Base-by-base conservation (phyloP, 768 basidiomycete species). In the Pleurotus tuber-regium region DNA sequence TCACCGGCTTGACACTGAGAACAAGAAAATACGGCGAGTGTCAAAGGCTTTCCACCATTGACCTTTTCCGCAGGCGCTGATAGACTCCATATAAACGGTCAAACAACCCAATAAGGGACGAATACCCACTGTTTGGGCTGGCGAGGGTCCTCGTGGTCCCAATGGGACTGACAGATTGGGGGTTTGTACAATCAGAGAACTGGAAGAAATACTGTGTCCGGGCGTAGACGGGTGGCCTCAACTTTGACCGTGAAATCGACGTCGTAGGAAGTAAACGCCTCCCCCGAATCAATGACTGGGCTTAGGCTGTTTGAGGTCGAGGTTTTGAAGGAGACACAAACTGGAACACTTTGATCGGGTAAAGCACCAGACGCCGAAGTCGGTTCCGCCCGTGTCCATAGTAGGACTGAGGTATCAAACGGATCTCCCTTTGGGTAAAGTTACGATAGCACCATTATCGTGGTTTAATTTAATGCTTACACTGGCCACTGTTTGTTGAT, bases 241-340 rank as follows among this genome's bases (percentile, higher is more conserved):
- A 83, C 76, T 61, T 83, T 83, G 55, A 81, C 70, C 0, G 81
- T 82, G 61, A 72, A 82, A 58, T 82, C 80, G 30, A 83, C 77
- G 51, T 84, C 82, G 47, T 77, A 76, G 49, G 68, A 73, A 1
- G 80, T 80, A 61, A 79, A 82, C 0, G 76, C 80, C 52, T 79
- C 66, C 10, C 75, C 79, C 6, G 70, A 67, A 52, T 76, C 68
- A 28, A 76, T 58, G 0, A 69, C 60, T 14, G 59, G 57, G 2
- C 72, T 58, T 28, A 77, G 61, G 35, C 62, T 61, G 2, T 66
- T 44, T 26, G 69, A 69, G 23, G 67, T 62, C 36, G 67, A 73
- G 28, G 80, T 66, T 57, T 71, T 71, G 68, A 70, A 82, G 1
- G 71, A 65, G 19, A 79, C 66, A 59, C 78, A 82, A 36, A 77